These are phyloP conservation scores for Colletotrichum caudatum DNA, from an alignment of 2,329 filamentous ascomycete genomes.

Conservation along the genomic window DNA sequence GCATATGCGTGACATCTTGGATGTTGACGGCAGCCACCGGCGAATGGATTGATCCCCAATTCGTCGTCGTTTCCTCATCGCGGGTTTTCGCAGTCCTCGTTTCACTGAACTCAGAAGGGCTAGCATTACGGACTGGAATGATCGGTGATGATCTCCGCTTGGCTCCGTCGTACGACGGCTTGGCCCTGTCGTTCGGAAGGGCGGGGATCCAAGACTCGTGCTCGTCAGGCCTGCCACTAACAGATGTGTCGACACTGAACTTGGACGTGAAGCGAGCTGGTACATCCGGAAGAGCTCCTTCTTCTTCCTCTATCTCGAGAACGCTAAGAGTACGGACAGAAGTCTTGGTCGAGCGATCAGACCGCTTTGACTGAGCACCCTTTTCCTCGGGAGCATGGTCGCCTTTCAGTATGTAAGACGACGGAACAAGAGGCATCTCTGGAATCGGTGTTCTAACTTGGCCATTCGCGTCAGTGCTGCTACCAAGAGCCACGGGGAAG, in stretches of 20 bases:
- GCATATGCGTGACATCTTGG: constrained; percentile 55
- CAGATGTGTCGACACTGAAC: constrained; percentile 49
- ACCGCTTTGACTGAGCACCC: constrained; percentile 46
- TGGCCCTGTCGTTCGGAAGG: constrained; percentile 42
- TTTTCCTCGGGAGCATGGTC: constrained; percentile 43
- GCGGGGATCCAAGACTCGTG: constrained; percentile 55
- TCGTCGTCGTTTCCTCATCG: constrained; percentile 58
- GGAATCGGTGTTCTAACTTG: constrained; percentile 53
- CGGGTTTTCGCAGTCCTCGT: constrained; percentile 48
- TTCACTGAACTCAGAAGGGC: constrained; percentile 52
- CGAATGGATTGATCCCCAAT: constrained; percentile 65
- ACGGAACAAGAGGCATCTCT: constrained; percentile 56
- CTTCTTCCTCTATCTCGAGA: constrained; percentile 53
- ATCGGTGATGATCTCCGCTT: constrained; percentile 65
- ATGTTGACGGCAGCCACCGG: constrained; percentile 60
- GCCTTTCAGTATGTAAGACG: constrained; percentile 47
- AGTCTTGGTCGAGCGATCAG: constrained; percentile 53
- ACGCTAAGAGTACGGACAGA: constrained; percentile 56
- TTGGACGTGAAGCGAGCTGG: constrained; percentile 44
- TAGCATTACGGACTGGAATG: constrained; percentile 56
- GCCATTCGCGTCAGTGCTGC: constrained; percentile 10
- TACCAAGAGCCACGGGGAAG: constrained; percentile 54
- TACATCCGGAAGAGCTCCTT: constrained; percentile 43
- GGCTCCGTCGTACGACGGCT: constrained; percentile 46
- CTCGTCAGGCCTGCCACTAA: constrained; percentile 49